Evolutionary conservation across 179 eudicot genomes (phyloP).

Genomic region (Amaranthus tricolor): DNA sequence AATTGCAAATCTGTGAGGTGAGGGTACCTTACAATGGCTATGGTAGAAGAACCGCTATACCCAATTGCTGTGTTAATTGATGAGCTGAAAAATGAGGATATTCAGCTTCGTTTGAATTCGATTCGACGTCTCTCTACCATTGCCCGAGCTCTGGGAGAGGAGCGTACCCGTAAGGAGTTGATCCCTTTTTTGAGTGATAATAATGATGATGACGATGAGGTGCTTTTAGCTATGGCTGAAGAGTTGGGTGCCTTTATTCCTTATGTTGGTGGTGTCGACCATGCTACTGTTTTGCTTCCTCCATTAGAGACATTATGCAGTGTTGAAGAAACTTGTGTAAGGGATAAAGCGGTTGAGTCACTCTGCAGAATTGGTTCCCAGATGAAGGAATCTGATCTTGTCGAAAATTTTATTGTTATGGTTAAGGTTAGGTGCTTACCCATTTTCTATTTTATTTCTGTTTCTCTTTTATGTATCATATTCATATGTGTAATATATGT

Average conservation of each 20-base stretch:
- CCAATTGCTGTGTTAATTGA: constrained; percentile 92
- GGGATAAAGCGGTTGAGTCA: constrained; percentile 96
- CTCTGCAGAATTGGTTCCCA: constrained; percentile 77
- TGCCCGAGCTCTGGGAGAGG: constrained; percentile 96
- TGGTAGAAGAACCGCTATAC: constrained; percentile 81
- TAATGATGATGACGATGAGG: constrained; percentile 94
- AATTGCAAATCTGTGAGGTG: neutral
- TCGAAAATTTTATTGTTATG: constrained; percentile 66
- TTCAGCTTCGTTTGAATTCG: constrained; percentile 82
- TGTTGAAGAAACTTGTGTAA: constrained; percentile 94
- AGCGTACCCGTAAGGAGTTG: constrained; percentile 81
- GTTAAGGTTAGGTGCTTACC: constrained; percentile 62
- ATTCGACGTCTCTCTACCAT: constrained; percentile 83
- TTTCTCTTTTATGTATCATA: neutral
- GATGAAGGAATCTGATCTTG: constrained; percentile 81
- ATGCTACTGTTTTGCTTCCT: constrained; percentile 82
- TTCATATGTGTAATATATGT: neutral
- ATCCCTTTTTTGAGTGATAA: constrained; percentile 85
- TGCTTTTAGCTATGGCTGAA: constrained; percentile 93
- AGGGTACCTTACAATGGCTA: constrained; percentile 43
- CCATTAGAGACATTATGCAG: constrained; percentile 89
- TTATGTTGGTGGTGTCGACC: constrained; percentile 86
- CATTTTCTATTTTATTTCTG: neutral
- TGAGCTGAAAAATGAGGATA: constrained; percentile 90
- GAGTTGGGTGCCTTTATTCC: constrained; percentile 95